Percentiles rank a stretch among this genome's conserved stretches.
phyloP scores from a whole-genome alignment of 2,329 filamentous ascomycete species.

The Sporothrix pallida region DNA sequence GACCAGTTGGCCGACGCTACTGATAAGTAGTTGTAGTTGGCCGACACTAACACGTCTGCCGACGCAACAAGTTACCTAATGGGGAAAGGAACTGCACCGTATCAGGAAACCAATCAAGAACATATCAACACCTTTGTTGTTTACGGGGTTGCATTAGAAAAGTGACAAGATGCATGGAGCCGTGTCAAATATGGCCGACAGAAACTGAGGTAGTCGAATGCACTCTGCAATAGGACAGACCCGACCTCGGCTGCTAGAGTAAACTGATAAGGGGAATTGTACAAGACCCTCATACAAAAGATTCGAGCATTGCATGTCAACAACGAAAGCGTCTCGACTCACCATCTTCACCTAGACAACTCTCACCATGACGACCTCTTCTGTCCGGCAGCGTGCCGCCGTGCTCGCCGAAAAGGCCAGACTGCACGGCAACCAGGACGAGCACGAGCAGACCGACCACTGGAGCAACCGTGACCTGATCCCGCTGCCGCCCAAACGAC shows the following conservation, averaged over 20 bases:
- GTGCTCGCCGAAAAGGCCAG: background rate
- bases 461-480: conserved; percentile 39
- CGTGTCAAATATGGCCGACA: too few species aligned
- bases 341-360: background rate
- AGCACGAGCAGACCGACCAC: conserved; percentile 32
- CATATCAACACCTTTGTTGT: background rate
- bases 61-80: background rate
- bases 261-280: too few species aligned
- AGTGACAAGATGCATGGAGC: too few species aligned
- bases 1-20: background rate
- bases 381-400: background rate
- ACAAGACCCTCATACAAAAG: too few species aligned
- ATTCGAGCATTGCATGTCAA: too few species aligned
- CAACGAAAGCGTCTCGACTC: background rate
- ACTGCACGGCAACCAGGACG: conserved; percentile 29
- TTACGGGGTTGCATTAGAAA: too few species aligned
- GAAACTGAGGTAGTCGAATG: too few species aligned
- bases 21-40: background rate
- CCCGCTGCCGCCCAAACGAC: conserved; percentile 37
- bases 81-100: background rate
- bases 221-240: too few species aligned
- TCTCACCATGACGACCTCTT: background rate
- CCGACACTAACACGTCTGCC: background rate
- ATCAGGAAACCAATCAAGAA: background rate
- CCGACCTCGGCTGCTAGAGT: too few species aligned